Evolutionary conservation across 768 basidiomycete species (phyloP).

Genomic region (Sarcomyxa edulis): DNA sequence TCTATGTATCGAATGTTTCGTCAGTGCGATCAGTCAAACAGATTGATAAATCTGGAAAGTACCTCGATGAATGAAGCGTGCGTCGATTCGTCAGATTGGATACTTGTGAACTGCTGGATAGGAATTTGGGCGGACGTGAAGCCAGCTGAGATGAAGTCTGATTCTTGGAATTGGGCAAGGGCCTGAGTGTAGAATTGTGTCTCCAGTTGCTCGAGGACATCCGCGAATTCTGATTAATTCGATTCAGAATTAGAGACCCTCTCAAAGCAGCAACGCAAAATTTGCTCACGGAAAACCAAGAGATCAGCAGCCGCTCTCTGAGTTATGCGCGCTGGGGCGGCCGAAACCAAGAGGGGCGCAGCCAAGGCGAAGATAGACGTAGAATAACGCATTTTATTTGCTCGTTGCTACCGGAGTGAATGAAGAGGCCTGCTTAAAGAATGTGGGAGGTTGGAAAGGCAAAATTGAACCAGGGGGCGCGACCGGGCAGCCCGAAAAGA

Average conservation of each 20-base stretch:
- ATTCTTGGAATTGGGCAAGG: constrained; percentile 54
- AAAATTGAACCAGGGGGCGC: constrained; percentile 46
- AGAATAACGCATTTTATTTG: constrained; percentile 43
- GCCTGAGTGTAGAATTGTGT: constrained; percentile 64
- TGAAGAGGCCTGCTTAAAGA: constrained; percentile 37
- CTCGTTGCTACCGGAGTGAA: constrained; percentile 18
- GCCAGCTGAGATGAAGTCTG: constrained; percentile 63
- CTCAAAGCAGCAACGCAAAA: not conserved
- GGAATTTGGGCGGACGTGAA: constrained; percentile 50
- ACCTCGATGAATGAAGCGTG: constrained; percentile 57
- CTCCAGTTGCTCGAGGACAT: constrained; percentile 73
- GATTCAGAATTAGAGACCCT: no score
- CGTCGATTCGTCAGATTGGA: constrained; percentile 56
- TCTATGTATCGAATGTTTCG: constrained; percentile 19
- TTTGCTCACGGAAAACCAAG: constrained; percentile 53
- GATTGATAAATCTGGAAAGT: constrained; percentile 8
- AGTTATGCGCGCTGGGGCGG: constrained; percentile 40
- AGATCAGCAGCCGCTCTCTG: constrained; percentile 43
- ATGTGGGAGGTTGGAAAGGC: constrained; percentile 13
- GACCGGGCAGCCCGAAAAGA: constrained; percentile 67
- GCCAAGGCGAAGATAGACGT: constrained; percentile 36
- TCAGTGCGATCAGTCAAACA: constrained; percentile 1
- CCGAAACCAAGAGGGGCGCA: constrained; percentile 39
- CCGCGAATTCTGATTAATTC: constrained; percentile 55
- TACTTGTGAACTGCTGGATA: constrained; percentile 55